These are phyloP conservation scores for Galerina sulciceps DNA, from an alignment of 768 basidiomycete genomes.

Conservation along the genomic window DNA sequence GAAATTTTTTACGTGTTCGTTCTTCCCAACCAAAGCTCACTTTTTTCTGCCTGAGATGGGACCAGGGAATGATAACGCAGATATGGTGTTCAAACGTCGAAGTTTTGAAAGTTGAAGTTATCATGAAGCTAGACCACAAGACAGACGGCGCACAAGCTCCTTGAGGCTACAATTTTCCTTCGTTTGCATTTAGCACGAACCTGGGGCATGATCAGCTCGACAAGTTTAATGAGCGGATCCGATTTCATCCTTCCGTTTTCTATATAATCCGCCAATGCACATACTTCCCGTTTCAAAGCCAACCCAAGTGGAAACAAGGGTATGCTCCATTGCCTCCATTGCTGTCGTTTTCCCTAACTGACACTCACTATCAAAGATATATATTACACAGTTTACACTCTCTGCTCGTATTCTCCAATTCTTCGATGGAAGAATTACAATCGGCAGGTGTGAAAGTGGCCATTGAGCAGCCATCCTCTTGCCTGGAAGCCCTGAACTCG, in stretches of 20 bases:
- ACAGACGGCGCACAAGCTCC: background rate
- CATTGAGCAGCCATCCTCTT: background rate
- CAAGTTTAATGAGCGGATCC: slow-evolving; percentile 1
- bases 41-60: background rate
- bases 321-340: background rate
- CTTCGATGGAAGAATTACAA: background rate
- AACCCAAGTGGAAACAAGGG: background rate
- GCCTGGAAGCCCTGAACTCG: background rate
- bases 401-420: background rate
- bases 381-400: background rate
- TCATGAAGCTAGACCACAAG: background rate
- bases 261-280: slow-evolving; percentile 2
- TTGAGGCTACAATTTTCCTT: background rate
- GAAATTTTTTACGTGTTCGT: too few relatives aligned
- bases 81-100: background rate
- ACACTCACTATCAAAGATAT: too few relatives aligned
- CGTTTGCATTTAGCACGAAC: background rate
- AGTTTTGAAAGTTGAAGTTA: background rate
- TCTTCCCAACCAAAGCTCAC: too few relatives aligned
- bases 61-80: background rate
- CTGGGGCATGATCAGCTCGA: background rate
- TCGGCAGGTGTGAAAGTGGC: background rate
- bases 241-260: background rate
- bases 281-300: background rate
- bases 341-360: background rate